A percentile compares a stretch with the other conserved stretches of the same genome.
Conservation (phyloP, 1,284 basidiomycete species). For the Papiliotrema laurentii region DNA sequence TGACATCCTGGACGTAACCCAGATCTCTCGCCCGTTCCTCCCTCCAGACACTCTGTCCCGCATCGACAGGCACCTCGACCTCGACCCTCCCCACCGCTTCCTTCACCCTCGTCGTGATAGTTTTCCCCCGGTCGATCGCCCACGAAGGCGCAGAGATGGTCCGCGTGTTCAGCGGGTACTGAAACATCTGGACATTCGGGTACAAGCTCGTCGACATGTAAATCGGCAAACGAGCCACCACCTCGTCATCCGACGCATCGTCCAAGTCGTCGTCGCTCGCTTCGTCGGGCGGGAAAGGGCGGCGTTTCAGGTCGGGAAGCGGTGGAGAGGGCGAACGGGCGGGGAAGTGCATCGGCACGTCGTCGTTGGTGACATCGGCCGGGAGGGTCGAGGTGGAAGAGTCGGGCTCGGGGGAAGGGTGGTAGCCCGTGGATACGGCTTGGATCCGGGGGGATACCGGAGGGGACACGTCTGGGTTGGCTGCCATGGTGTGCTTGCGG, state of each 20-base stretch:
- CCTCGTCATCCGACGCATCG: constrained; percentile 38
- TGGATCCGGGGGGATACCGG: constrained; percentile 9
- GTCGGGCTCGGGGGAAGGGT: constrained; percentile 16
- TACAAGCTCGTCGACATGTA: constrained; percentile 36
- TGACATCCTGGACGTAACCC: constrained; percentile 29
- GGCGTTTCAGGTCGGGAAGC: constrained; percentile 19
- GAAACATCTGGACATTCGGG: constrained; percentile 38
- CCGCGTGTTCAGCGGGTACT: constrained; percentile 42
- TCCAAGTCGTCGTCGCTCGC: constrained; percentile 17
- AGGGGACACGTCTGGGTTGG: constrained; percentile 2
- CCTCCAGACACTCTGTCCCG: constrained; percentile 38
- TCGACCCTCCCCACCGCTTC: constrained; percentile 41
- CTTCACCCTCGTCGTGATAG: constrained; percentile 42
- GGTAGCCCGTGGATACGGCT: constrained; percentile 16
- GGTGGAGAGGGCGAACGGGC: constrained; percentile 30
- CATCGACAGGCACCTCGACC: constrained; percentile 46
- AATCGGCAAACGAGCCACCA: constrained; percentile 38
- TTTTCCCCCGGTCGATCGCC: constrained; percentile 39
- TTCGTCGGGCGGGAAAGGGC: constrained; percentile 17
- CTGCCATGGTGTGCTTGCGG: constrained; percentile 2
- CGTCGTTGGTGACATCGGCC: constrained; percentile 24
- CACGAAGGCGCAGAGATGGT: constrained; percentile 31
- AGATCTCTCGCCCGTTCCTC: constrained; percentile 43
- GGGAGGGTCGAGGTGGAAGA: constrained; percentile 17
- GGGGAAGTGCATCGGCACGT: constrained; percentile 18